Conservation (phyloP, 257 asterid genomes). For the Capsicum baccatum region DNA sequence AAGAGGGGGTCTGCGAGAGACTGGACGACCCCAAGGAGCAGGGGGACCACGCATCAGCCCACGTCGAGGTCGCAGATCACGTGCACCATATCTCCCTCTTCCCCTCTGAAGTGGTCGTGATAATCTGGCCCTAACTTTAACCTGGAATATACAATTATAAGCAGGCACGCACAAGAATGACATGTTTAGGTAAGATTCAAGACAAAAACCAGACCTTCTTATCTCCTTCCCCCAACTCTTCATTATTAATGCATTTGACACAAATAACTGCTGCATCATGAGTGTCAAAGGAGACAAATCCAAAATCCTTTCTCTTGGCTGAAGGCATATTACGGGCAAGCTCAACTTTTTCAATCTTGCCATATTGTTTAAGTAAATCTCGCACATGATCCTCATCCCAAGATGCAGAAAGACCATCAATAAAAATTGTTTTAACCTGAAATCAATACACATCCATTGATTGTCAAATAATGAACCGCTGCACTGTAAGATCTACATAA, state of each 20-base stretch:
- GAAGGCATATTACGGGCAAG: conserved; percentile 99
- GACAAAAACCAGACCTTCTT: conserved; percentile 61
- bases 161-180: neutral
- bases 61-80: conserved; percentile 67
- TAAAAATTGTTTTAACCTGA: conserved; percentile 96
- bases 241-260: conserved; percentile 88
- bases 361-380: conserved; percentile 69
- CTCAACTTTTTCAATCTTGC: conserved; percentile 83
- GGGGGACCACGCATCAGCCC: conserved; percentile 58
- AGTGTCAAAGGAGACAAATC: conserved; percentile 84
- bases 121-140: conserved; percentile 93
- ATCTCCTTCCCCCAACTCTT: conserved; percentile 89
- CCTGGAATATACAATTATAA: conserved; percentile 57
- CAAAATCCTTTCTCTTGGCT: conserved; percentile 97
- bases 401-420: conserved; percentile 89
- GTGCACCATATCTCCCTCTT: conserved; percentile 76
- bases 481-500: neutral
- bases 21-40: conserved; percentile 78
- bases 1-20: conserved; percentile 56
- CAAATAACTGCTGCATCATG: conserved; percentile 94
- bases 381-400: conserved; percentile 89
- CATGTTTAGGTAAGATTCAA: conserved; percentile 13
- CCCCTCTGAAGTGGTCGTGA: conserved; percentile 99
- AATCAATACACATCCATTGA: neutral
- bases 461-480: neutral